Percentiles rank a stretch among this genome's conserved stretches.
Evolutionary conservation across 2,329 filamentous ascomycete species (phyloP).

Genomic region (Stemphylium beticola): DNA sequence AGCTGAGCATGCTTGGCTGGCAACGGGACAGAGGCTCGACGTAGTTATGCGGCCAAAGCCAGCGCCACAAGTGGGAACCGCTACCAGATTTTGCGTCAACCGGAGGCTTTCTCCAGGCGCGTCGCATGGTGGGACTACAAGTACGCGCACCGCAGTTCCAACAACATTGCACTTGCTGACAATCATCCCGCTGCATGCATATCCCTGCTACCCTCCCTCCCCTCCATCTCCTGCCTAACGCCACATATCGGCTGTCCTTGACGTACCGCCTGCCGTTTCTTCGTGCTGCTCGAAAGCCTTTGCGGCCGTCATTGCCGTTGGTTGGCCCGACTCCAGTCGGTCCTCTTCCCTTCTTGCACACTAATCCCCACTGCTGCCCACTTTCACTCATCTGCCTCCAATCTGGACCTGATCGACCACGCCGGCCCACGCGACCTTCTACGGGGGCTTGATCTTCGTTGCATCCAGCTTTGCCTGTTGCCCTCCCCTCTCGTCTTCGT

Average conservation of each 20-base stretch:
- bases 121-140: conserved; percentile 44
- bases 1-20: conserved; percentile 36
- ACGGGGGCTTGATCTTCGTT: conserved; percentile 46
- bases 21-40: conserved; percentile 40
- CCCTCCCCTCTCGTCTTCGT: conserved; percentile 35
- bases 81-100: conserved; percentile 40
- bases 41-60: conserved; percentile 38
- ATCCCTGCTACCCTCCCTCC: conserved; percentile 41
- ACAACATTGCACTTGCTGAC: conserved; percentile 40
- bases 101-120: conserved; percentile 37
- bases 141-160: conserved; percentile 33
- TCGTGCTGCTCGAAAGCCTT: conserved; percentile 39
- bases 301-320: conserved; percentile 39
- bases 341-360: conserved; percentile 46
- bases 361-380: conserved; percentile 40
- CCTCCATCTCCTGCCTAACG: conserved; percentile 42
- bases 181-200: conserved; percentile 41
- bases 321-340: conserved; percentile 44
- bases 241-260: conserved; percentile 47
- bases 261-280: conserved; percentile 43
- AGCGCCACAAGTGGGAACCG: conserved; percentile 46
- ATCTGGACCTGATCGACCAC: conserved; percentile 44
- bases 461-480: conserved; percentile 38
- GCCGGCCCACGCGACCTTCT: conserved; percentile 44
- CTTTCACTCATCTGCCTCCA: conserved; percentile 37